Evolutionary conservation across 2,329 filamentous ascomycete genomes (phyloP).

Genomic region (Colletotrichum sojae): DNA sequence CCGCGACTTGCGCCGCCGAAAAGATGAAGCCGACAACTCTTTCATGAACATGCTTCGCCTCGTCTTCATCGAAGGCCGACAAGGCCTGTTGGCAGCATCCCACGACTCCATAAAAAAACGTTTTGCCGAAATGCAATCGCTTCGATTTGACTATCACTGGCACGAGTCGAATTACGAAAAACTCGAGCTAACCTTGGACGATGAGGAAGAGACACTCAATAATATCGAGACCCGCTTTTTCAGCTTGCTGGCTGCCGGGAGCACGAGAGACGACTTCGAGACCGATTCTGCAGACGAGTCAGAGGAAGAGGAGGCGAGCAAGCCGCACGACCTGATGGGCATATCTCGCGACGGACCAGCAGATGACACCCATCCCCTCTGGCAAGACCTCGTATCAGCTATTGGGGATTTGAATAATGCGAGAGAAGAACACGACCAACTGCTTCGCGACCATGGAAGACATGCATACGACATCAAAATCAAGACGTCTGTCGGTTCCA

Average conservation of each 20-base stretch:
- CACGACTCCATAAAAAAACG: constrained; percentile 47
- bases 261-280: background rate
- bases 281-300: constrained; percentile 32
- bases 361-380: constrained; percentile 63
- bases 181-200: constrained; percentile 52
- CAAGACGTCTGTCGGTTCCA: constrained; percentile 47
- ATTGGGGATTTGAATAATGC: constrained; percentile 63
- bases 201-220: constrained; percentile 53
- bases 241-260: constrained; percentile 49
- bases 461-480: constrained; percentile 55
- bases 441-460: constrained; percentile 55
- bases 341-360: constrained; percentile 52
- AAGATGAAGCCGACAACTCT: constrained; percentile 55
- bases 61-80: constrained; percentile 49
- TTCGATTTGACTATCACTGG: constrained; percentile 55
- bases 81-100: constrained; percentile 42
- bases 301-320: constrained; percentile 35
- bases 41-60: constrained; percentile 57
- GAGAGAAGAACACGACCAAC: constrained; percentile 62
- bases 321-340: constrained; percentile 53
- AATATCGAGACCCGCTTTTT: constrained; percentile 56
- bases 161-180: constrained; percentile 55
- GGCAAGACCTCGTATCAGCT: constrained; percentile 58
- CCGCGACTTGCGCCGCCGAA: constrained; percentile 49
- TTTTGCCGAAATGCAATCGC: constrained; percentile 53